Base-by-base conservation (phyloP, 2,329 filamentous ascomycete genomes). In the Alternaria arborescens region DNA sequence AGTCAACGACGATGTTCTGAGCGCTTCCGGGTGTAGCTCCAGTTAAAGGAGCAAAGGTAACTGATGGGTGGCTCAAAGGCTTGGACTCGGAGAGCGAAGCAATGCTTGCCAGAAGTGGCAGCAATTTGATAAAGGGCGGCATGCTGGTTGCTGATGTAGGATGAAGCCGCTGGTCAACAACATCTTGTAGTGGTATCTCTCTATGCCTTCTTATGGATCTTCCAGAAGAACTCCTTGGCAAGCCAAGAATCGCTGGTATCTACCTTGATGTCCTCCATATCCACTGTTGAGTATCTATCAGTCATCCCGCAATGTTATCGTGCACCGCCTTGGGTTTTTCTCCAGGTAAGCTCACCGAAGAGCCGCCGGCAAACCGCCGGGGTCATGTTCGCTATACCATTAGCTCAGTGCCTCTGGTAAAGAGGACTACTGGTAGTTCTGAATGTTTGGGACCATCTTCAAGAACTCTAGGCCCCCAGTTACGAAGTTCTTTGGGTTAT, bases 1-100 rank as follows among this genome's bases (percentile, higher is more conserved):
- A 73, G 18, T 36, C 47, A 14, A 71, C 56, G 16, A 69, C 64
- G 24, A 73, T 60, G 36, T 71, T 73, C 26, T 64, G 65, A 1
- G 46, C 46, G 32, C 32, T 50, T 38, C 30, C 46, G 1, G 46
- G 46, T 1, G 32, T 18, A 26, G 46, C 10, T 22, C 46, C 22
- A 36, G n/a, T 14, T 0, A 50, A 5, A 18, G 46, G 46, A 26
- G 46, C 46, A 20, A 50, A 50, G 30, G 36, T n/a, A 32, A 50
- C 20, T 5, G 46, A 36, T 5, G 46, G 46, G 14, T 50, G 46
- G 32, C 16, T 38, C 16, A 50, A 5, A n/a, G 32, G 46, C 2
- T 50, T 50, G 14, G 46, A 50, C 12, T 50, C 46, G 1, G 46
- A 50, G 14, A 50, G 46, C 20, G 32, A 50, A 24, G 46, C 46